Percentiles rank a stretch among this genome's conserved stretches.
Conservation (phyloP, 352 stramenopile genomes). For the Plasmopara viticola region DNA sequence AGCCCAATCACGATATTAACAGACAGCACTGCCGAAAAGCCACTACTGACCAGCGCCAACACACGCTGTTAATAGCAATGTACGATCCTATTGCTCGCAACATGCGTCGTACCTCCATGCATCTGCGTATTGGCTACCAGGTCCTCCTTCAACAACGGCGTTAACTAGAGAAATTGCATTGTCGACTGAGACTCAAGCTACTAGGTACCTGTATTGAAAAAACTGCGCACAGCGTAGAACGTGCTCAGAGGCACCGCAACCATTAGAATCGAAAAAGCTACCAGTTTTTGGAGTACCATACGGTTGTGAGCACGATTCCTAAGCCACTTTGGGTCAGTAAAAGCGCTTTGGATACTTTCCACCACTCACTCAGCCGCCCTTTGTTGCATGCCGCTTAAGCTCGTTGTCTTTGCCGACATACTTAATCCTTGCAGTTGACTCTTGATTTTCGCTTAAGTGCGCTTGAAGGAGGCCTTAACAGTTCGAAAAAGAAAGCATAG, state of each 20-base stretch:
- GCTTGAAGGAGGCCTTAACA: constrained; percentile 19
- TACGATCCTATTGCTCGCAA: not conserved
- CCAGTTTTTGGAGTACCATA: constrained; percentile 66
- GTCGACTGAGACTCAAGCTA: not conserved
- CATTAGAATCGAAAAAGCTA: constrained; percentile 71
- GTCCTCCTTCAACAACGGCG: constrained; percentile 16
- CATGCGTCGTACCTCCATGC: constrained; percentile 50
- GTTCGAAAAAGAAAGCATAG: constrained; percentile 21
- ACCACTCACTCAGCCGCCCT: constrained; percentile 31
- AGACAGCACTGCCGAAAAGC: constrained; percentile 58
- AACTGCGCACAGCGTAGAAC: constrained; percentile 51
- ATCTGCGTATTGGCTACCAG: constrained; percentile 36
- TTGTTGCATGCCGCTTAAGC: constrained; percentile 42
- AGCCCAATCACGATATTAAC: constrained; percentile 74
- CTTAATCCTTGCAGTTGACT: constrained; percentile 5
- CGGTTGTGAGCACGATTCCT: constrained; percentile 72
- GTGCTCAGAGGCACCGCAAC: constrained; percentile 46
- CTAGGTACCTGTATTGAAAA: constrained; percentile 38
- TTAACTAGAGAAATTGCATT: not conserved
- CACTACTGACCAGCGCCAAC: constrained; percentile 29
- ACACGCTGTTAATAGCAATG: constrained; percentile 1
- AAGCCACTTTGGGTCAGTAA: not conserved
- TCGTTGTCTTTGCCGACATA: constrained; percentile 26
- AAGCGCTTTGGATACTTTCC: not conserved
- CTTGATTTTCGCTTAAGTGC: constrained; percentile 17